Evolutionary conservation across 1,284 basidiomycete species (phyloP).

Genomic region (Puccinia hordei): DNA sequence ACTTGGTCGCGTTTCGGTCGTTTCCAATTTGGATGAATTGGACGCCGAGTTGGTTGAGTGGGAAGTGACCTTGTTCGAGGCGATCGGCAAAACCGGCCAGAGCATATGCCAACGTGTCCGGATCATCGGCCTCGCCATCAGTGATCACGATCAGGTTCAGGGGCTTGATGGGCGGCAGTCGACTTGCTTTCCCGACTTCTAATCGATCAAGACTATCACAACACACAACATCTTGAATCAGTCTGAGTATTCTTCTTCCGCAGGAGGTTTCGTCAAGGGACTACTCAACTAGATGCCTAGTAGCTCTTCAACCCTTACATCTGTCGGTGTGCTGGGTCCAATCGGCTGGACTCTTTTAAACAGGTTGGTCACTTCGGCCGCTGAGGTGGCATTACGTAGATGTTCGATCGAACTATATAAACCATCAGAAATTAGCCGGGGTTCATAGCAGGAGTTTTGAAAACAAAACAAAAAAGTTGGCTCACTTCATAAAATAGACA

Average conservation of each 20-base stretch:
- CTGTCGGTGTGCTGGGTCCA: constrained; percentile 47
- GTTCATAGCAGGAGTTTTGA: no score
- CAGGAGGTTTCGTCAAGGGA: no score
- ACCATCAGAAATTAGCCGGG: background rate
- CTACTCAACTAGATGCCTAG: constrained; percentile 43
- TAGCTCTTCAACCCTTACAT: constrained; percentile 46
- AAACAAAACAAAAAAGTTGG: background rate
- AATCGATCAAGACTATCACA: constrained; percentile 35
- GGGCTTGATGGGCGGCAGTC: constrained; percentile 63
- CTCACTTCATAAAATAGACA: constrained; percentile 50
- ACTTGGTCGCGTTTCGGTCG: constrained; percentile 31
- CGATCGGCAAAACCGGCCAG: constrained; percentile 64
- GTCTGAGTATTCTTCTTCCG: background rate
- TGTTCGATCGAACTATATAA: constrained; percentile 32
- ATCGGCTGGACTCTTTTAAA: constrained; percentile 42
- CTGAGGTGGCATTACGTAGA: constrained; percentile 29
- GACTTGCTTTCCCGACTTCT: constrained; percentile 57
- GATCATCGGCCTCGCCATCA: constrained; percentile 66
- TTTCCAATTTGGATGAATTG: constrained; percentile 66
- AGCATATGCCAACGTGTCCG: constrained; percentile 59
- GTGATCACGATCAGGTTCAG: constrained; percentile 69
- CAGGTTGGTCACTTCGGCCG: constrained; percentile 12
- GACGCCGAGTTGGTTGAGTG: constrained; percentile 64
- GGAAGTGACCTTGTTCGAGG: constrained; percentile 64
- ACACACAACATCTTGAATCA: background rate